A percentile compares a stretch with the other conserved stretches of the same genome.
Conservation (phyloP, 2,329 filamentous ascomycete species). For the Sordariomycetes sp. region DNA sequence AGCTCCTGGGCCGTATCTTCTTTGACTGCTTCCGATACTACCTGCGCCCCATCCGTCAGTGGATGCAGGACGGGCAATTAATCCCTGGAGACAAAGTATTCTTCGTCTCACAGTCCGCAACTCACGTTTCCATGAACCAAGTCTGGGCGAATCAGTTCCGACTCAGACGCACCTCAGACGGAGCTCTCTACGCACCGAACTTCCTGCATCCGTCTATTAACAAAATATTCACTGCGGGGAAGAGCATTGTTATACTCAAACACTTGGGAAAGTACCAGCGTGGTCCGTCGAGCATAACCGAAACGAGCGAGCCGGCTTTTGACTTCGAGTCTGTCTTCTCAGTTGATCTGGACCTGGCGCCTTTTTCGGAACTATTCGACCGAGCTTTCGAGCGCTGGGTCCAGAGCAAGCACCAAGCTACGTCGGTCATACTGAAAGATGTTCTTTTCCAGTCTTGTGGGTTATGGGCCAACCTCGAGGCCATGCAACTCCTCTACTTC, state of each 20-base stretch:
- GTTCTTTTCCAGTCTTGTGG: slow-evolving; percentile 61
- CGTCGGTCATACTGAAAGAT: slow-evolving; percentile 53
- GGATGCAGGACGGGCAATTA: slow-evolving; percentile 76
- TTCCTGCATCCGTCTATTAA: slow-evolving; percentile 62
- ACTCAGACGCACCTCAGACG: slow-evolving; percentile 49
- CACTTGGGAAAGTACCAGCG: slow-evolving; percentile 47
- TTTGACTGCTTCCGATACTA: slow-evolving; percentile 77
- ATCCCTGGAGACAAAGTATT: slow-evolving; percentile 57
- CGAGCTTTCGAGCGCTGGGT: slow-evolving; percentile 68
- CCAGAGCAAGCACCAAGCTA: slow-evolving; percentile 58
- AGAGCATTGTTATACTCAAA: slow-evolving; percentile 77
- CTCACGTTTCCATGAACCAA: slow-evolving; percentile 46
- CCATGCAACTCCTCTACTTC: slow-evolving; percentile 64
- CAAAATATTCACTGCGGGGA: slow-evolving; percentile 78
- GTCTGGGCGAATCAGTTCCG: slow-evolving; percentile 71
- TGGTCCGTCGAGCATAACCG: slow-evolving; percentile 12
- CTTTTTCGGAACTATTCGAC: slow-evolving; percentile 67
- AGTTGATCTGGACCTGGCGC: slow-evolving; percentile 36
- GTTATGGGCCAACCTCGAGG: slow-evolving; percentile 52
- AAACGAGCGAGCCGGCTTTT: slow-evolving; percentile 31
- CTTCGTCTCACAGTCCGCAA: slow-evolving; percentile 56
- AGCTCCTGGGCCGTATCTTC: slow-evolving; percentile 58
- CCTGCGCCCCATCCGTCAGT: slow-evolving; percentile 64
- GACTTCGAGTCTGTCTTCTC: slow-evolving; percentile 47
- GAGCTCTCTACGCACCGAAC: slow-evolving; percentile 55